Percentiles rank a stretch among this genome's conserved stretches.
These are phyloP conservation scores for Trichoderma sp. DNA, from an alignment of 2,329 filamentous ascomycete genomes.

Conservation along the genomic window DNA sequence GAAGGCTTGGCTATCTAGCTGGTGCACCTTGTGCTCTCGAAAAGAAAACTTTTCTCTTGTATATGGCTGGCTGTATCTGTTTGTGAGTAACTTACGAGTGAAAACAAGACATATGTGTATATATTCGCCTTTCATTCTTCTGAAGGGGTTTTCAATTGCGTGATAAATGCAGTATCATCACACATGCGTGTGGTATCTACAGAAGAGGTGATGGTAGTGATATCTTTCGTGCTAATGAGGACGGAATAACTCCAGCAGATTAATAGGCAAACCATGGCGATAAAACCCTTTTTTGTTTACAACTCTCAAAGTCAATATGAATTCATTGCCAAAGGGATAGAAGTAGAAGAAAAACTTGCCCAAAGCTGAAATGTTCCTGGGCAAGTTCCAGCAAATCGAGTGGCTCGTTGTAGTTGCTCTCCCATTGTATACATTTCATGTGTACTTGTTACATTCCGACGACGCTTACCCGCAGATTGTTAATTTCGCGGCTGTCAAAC, in stretches of 20 bases:
- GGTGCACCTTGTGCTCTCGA: background rate
- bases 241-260: background rate
- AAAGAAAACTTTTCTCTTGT: background rate
- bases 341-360: background rate
- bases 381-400: background rate
- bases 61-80: background rate
- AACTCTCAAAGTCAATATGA: background rate
- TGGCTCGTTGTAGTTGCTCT: background rate
- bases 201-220: background rate
- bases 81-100: background rate
- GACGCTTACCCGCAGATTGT: conserved; percentile 17
- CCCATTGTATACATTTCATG: background rate
- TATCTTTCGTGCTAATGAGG: background rate
- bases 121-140: background rate
- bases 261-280: background rate
- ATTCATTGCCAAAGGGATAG: background rate
- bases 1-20: background rate
- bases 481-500: conserved; percentile 3
- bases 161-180: background rate
- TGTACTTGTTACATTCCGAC: background rate
- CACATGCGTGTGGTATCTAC: background rate
- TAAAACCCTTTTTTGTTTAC: background rate
- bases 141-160: background rate
- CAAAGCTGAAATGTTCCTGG: background rate
- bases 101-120: background rate